These are phyloP conservation scores for Apiospora saccharicola DNA, from an alignment of 2,329 filamentous ascomycete species.

Conservation along the genomic window DNA sequence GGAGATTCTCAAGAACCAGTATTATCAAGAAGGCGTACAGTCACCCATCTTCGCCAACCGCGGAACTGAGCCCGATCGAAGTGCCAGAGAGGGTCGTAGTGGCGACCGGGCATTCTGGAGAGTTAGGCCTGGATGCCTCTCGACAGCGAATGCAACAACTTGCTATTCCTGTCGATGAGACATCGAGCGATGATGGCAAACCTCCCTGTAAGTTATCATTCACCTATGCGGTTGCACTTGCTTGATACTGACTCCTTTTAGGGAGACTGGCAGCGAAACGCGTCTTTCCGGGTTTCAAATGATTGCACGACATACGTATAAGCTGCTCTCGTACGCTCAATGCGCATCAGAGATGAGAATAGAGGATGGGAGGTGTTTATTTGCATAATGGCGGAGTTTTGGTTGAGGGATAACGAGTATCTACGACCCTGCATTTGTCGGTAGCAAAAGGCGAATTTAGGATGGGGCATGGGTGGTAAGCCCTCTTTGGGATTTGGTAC, in stretches of 20 bases:
- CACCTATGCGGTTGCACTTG: no score
- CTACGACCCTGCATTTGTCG: background rate
- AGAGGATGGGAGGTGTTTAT: no score
- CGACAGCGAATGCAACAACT: conserved; percentile 40
- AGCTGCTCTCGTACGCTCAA: background rate
- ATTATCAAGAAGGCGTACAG: conserved; percentile 33
- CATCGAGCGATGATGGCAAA: conserved; percentile 40
- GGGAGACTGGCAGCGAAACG: conserved; percentile 18
- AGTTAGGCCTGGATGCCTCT: conserved; percentile 28
- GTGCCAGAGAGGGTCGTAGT: conserved; percentile 33
- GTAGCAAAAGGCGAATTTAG: background rate
- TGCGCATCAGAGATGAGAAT: background rate
- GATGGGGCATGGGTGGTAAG: background rate
- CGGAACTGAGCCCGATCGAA: conserved; percentile 31
- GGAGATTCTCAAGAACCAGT: conserved; percentile 31
- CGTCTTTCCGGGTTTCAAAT: conserved; percentile 22
- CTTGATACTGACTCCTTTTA: background rate
- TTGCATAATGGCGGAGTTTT: conserved; percentile 12
- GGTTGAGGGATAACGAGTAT: background rate
- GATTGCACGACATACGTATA: background rate
- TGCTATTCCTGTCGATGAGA: conserved; percentile 40
- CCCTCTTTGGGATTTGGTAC: background rate
- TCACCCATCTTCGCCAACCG: conserved; percentile 31
- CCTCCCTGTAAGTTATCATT: conserved; percentile 18
- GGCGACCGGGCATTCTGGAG: conserved; percentile 26